Base-by-base conservation (phyloP, 108 stramenopile species). In the Conticribra weissflogii region DNA sequence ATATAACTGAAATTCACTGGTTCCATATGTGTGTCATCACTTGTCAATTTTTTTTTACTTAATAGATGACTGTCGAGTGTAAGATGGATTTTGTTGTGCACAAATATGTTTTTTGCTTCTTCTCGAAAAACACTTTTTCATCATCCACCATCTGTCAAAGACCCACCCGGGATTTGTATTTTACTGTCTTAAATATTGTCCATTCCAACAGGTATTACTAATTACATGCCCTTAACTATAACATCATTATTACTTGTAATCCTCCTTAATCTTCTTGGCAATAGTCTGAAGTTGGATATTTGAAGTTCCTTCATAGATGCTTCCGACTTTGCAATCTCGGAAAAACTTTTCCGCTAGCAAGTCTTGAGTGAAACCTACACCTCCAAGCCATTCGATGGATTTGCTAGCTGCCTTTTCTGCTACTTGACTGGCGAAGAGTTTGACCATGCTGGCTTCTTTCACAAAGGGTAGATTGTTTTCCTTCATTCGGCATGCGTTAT, bases 371-470 rank as follows among this genome's bases (percentile, higher is more conserved):
- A 96, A 97, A 22, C 97, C 97, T 31, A 98, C 82, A 19, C 96
- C 97, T 8, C 97, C 97, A 22, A 96, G 67, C 92, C 92, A 95
- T 82, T 98, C 96, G 46, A 98, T 94, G 54, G 85, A 58, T 67
- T 85, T 83, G 57, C 87, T 88, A 9, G 93, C 93, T 2, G 86
- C 79, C 76, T 77, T 83, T 81, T 97, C 96, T 16, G 96, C 92
- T 52, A 97, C 94, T 80, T 96, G 91, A 65, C 84, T 87, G 54
- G 94, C 74, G 70, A 80, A 96, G 32, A 96, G 79, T 72, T 98
- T 98, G 45, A 69, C 90, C 97, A 98, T 98, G 70, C 95, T 94
- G 0, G 97, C 97, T 58, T 98, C 96, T 78, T 96, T 97, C 30
- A 96, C 88, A 75, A 98, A 96, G 15, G 88, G 81, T 22, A 88